Conservation (phyloP, 805 yeast genomes). For the Saccharomycopsis malanga region DNA sequence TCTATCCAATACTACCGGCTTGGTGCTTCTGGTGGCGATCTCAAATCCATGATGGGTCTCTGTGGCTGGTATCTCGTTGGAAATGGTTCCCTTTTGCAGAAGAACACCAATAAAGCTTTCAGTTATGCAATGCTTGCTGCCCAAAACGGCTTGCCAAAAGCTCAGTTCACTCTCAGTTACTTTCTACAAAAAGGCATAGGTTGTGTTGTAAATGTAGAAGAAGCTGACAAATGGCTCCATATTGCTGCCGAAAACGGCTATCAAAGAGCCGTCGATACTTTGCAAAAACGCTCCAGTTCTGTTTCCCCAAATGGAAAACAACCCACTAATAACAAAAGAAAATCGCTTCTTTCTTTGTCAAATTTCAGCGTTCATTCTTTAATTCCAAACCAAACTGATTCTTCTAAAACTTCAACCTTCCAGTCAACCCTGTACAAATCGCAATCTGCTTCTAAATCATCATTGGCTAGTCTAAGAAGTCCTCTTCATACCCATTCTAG, state of each 20-base stretch:
- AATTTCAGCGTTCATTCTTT: constrained; percentile 2
- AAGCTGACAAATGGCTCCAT: constrained; percentile 66
- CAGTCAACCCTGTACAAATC: no score
- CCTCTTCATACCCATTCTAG: not conserved
- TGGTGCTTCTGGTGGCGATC: constrained; percentile 82
- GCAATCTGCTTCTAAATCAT: no score
- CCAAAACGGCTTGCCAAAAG: constrained; percentile 64
- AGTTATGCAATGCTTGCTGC: constrained; percentile 94
- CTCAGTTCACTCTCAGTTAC: constrained; percentile 76
- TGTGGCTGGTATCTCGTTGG: constrained; percentile 97
- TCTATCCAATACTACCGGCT: constrained; percentile 87
- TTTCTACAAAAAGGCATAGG: constrained; percentile 86
- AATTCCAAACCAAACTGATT: not conserved
- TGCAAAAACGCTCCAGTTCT: not conserved
- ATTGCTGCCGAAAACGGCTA: constrained; percentile 60
- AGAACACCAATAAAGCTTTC: constrained; percentile 65
- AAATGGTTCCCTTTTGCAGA: not conserved
- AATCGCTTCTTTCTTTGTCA: not conserved
- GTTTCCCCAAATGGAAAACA: constrained; percentile 1
- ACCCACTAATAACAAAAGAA: not conserved
- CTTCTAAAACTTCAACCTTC: not conserved
- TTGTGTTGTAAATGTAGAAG: constrained; percentile 47
- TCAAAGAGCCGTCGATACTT: constrained; percentile 34
- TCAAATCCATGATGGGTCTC: constrained; percentile 82
- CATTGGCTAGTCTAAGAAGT: no score